Percentiles rank a stretch among this genome's conserved stretches.
Conservation (phyloP, 164 flowering plant species). For the Hamamelis virginiana region DNA sequence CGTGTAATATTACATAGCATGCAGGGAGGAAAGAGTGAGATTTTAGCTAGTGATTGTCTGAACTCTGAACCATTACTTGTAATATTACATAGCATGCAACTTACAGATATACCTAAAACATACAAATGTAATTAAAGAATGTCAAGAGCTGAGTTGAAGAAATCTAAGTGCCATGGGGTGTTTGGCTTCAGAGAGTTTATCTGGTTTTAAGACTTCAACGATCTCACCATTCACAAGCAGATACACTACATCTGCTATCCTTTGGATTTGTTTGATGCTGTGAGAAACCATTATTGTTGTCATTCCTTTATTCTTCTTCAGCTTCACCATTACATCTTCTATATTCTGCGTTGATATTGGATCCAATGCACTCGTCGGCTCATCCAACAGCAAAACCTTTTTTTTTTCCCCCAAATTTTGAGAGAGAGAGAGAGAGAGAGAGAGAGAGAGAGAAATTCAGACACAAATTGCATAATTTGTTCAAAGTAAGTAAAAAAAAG, state of each 20-base stretch:
- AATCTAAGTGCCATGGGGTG: constrained; percentile 52
- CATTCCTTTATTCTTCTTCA: constrained; percentile 36
- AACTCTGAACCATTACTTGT: too few relatives aligned
- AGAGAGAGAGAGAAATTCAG: background rate
- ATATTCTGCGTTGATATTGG: constrained; percentile 50
- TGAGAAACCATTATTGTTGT: constrained; percentile 44
- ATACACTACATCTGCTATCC: constrained; percentile 45
- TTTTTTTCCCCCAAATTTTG: too few relatives aligned
- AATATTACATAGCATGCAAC: too few relatives aligned
- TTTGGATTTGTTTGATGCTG: constrained; percentile 49
- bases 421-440: background rate
- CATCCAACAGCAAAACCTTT: constrained; percentile 51
- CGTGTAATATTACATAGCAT: too few relatives aligned
- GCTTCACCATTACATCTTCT: constrained; percentile 40
- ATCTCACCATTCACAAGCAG: constrained; percentile 46
- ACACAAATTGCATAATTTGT: too few relatives aligned
- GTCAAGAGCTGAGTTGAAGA: constrained; percentile 39
- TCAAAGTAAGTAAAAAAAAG: background rate
- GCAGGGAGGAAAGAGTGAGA: too few relatives aligned
- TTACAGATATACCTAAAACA: background rate
- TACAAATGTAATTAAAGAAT: background rate
- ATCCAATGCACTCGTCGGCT: constrained; percentile 55
- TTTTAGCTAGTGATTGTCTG: too few relatives aligned
- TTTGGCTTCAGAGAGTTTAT: constrained; percentile 37
- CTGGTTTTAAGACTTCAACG: constrained; percentile 41